Evolutionary conservation across 2,329 filamentous ascomycete genomes (phyloP), one percentile per base, ranked within the genome.

Genomic region (Seiridium cupressi): DNA sequence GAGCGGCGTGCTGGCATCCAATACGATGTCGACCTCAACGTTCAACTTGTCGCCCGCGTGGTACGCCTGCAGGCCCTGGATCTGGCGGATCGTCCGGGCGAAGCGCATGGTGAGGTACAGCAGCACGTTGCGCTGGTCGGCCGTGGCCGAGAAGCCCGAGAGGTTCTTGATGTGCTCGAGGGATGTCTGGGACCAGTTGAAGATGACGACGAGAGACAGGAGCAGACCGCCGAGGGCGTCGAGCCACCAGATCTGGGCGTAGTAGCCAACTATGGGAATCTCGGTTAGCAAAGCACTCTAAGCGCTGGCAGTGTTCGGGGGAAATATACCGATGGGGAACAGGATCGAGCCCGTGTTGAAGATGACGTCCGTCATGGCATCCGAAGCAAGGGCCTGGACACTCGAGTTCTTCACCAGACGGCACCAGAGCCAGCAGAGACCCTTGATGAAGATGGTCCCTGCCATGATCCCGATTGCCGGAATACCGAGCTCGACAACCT

Each of bases 71-170:
- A 95, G 77, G 38, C 92, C 92, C 72, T 95, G 92, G 62, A 96
- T 95, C 71, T 92, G 89, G 69, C 86, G 87, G 70, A 97, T 96
- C 10, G 90, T 90, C 66, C 90, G 92, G 51, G 93, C 93, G 71
- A 97, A 97, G 26, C 93, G 89, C 90, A 97, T 96, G 1, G 93
- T 95, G 66, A 96, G 84, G 76, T 97, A 97, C 1, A 97, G 81
- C 31, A 97, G 57, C 4, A 62, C 58, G 75, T 79, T 58, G 13
- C 44, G 35, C 48, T 51, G 42, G 55, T 57, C 57, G 53, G 58
- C 88, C 1, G 88, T 87, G 4, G 91, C 91, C 0, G 90, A 90
- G 66, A 90, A 90, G 18, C 92, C 92, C 0, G 89, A 91, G 36
- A 95, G 78, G 68, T 94, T 92, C 70, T 89, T 87, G 70, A 95